A percentile compares a stretch with the other conserved stretches of the same genome.
Conservation (phyloP, 2,329 filamentous ascomycete genomes). For the Xylaria sp. region DNA sequence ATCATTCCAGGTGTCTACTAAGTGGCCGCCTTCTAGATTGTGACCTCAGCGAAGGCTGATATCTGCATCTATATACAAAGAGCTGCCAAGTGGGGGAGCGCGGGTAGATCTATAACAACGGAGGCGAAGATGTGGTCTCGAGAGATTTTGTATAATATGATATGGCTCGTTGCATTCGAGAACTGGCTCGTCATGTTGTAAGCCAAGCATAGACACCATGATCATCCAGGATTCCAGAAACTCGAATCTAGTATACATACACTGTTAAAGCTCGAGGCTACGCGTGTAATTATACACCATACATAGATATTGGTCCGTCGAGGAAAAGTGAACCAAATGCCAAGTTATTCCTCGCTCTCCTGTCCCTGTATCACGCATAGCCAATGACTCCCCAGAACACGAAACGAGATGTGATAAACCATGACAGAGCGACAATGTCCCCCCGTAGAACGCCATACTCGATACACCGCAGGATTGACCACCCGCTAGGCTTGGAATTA, state of each 20-base stretch:
- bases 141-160: not conserved
- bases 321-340: not conserved
- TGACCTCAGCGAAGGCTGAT: not conserved
- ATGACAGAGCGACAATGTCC: not conserved
- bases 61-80: not conserved
- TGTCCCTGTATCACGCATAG: slow-evolving; percentile 24
- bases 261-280: slow-evolving; percentile 5
- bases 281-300: slow-evolving; percentile 11
- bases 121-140: not conserved
- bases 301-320: not conserved
- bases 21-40: not conserved
- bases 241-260: slow-evolving; percentile 36
- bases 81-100: too few species aligned
- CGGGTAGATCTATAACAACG: not conserved
- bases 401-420: slow-evolving; percentile 7
- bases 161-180: not conserved
- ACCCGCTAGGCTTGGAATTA: slow-evolving; percentile 1
- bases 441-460: slow-evolving; percentile 29
- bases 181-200: not conserved
- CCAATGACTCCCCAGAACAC: slow-evolving; percentile 24
- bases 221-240: not conserved
- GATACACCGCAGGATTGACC: slow-evolving; percentile 25
- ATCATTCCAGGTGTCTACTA: slow-evolving; percentile 55
- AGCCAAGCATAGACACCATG: not conserved
- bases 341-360: slow-evolving; percentile 11